Evolutionary conservation across 2,329 filamentous ascomycete genomes (phyloP).

Genomic region (Alternaria sp.): DNA sequence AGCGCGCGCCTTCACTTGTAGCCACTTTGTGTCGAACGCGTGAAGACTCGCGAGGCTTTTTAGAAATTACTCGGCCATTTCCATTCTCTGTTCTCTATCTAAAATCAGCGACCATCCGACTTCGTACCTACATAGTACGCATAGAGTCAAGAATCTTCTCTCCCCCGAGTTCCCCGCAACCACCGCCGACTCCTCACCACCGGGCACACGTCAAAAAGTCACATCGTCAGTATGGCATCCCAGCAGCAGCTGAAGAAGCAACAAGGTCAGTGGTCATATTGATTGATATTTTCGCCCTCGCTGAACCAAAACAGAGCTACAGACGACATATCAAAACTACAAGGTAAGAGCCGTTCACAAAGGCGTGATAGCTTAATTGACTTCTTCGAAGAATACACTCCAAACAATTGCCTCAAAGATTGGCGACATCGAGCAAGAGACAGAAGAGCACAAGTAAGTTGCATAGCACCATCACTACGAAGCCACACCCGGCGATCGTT

Average conservation of each 20-base stretch:
- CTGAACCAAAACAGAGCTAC: slow-evolving; percentile 67
- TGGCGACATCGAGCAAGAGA: slow-evolving; percentile 95
- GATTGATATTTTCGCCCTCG: background rate
- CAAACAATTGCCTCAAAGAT: slow-evolving; percentile 96
- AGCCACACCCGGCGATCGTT: background rate
- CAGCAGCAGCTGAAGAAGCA: slow-evolving; percentile 71
- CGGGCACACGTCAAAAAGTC: background rate
- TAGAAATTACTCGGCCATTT: background rate
- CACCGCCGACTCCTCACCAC: background rate
- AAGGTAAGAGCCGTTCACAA: slow-evolving; percentile 46
- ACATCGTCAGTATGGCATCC: slow-evolving; percentile 52
- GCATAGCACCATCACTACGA: background rate
- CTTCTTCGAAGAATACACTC: slow-evolving; percentile 61
- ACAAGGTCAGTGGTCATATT: slow-evolving; percentile 63
- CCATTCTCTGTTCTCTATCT: background rate
- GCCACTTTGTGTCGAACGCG: background rate
- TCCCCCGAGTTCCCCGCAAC: slow-evolving; percentile 33
- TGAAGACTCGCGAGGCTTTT: background rate
- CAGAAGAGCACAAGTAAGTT: slow-evolving; percentile 95
- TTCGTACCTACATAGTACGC: background rate
- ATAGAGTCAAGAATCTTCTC: slow-evolving; percentile 3
- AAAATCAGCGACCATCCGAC: background rate
- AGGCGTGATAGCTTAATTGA: background rate
- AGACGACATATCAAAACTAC: slow-evolving; percentile 79
- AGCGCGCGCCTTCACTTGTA: slow-evolving; percentile 23